phyloP scores from a whole-genome alignment of 2,329 filamentous ascomycete genomes.

The Cordyceps javanica region DNA sequence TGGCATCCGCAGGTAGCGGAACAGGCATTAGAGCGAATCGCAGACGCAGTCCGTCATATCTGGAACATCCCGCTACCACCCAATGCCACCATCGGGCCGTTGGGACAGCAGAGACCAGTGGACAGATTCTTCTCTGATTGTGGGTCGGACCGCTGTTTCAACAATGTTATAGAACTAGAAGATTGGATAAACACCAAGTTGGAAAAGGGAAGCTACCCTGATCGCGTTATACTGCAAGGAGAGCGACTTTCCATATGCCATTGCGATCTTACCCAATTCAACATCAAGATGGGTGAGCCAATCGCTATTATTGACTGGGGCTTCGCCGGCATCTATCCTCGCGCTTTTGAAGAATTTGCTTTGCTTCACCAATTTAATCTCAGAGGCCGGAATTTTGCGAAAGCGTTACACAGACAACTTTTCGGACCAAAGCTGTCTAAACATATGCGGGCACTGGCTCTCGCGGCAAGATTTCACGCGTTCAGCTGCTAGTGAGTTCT shows the following conservation, averaged over 20 bases:
- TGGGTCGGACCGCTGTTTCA: constrained; percentile 3
- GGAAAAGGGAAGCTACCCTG: background rate
- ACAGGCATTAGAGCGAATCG: background rate
- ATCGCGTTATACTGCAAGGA: constrained; percentile 8
- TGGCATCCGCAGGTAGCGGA: background rate
- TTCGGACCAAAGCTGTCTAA: background rate
- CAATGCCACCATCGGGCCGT: background rate
- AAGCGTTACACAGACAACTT: background rate
- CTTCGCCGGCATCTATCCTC: constrained; percentile 11
- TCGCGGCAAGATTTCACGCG: background rate
- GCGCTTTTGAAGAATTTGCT: constrained; percentile 9
- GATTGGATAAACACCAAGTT: background rate
- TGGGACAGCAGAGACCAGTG: constrained; percentile 1
- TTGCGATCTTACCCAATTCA: constrained; percentile 10
- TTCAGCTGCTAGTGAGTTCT: background rate
- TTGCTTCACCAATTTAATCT: constrained; percentile 4
- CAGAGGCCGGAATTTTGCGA: background rate
- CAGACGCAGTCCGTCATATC: background rate
- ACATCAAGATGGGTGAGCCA: constrained; percentile 11
- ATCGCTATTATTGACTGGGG: constrained; percentile 10
- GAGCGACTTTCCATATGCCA: constrained; percentile 10
- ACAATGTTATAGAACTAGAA: background rate
- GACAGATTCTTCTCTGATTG: constrained; percentile 11
- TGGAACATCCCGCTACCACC: constrained; percentile 9
- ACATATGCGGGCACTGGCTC: background rate